phyloP scores from a whole-genome alignment of 352 stramenopile genomes.

The Globisporangium rhizosaccharum region DNA sequence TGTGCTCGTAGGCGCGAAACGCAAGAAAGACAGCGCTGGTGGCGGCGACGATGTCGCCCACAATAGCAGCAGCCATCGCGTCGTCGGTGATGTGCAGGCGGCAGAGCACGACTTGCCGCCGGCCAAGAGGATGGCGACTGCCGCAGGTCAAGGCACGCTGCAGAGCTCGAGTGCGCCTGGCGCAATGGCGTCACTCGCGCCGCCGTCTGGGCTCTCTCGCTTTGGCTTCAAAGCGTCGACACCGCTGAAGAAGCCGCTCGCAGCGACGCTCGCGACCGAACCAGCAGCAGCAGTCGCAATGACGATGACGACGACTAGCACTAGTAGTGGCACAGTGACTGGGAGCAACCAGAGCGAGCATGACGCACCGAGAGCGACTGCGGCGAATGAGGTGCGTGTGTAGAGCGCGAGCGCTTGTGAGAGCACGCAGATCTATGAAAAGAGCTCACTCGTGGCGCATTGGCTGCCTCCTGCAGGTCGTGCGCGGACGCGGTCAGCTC shows the following conservation, averaged over 20 bases:
- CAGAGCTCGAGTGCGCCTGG: slow-evolving; percentile 4
- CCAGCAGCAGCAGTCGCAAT: not conserved
- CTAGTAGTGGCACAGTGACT: not conserved
- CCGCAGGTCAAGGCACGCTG: slow-evolving; percentile 3
- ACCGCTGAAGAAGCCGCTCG: not conserved
- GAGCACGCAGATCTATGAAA: not conserved
- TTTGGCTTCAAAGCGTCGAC: slow-evolving; percentile 25
- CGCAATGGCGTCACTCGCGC: not conserved
- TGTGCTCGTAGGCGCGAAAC: slow-evolving; percentile 8
- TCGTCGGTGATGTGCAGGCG: not conserved
- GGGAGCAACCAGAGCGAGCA: slow-evolving; percentile 23
- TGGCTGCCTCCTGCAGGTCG: not conserved
- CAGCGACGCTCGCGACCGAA: slow-evolving; percentile 5
- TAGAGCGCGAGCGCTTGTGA: not conserved
- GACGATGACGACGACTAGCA: too few species aligned
- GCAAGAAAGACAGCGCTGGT: slow-evolving; percentile 5
- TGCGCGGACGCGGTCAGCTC: slow-evolving; percentile 13
- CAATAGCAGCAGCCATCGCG: slow-evolving; percentile 1
- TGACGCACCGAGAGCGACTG: slow-evolving; percentile 2
- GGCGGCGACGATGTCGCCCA: not conserved
- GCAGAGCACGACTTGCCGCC: slow-evolving; percentile 6
- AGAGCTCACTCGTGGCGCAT: not conserved
- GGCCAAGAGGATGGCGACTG: slow-evolving; percentile 10
- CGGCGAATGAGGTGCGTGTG: not conserved
- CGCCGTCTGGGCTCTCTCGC: slow-evolving; percentile 6